Evolutionary conservation across 306 rosid species (phyloP).

Genomic region (Cercis canadensis): DNA sequence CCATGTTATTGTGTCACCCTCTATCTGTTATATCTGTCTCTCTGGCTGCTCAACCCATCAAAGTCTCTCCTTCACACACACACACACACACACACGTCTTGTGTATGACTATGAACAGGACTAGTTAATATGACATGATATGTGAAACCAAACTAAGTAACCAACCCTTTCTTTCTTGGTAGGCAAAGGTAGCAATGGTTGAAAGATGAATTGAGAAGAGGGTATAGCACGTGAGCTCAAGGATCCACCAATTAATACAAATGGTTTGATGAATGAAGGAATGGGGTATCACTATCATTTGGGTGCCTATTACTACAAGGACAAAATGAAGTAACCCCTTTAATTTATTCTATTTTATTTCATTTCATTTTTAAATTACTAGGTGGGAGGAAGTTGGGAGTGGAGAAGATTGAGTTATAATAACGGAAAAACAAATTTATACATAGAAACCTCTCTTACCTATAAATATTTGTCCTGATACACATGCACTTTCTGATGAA

Average conservation of each 20-base stretch:
- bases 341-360: background rate
- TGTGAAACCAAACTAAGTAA: background rate
- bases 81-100: background rate
- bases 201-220: conserved; percentile 15
- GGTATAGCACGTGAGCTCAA: conserved; percentile 35
- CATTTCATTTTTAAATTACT: too few relatives aligned
- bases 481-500: too few relatives aligned
- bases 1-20: background rate
- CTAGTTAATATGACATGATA: conserved; percentile 31
- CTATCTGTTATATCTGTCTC: background rate
- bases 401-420: conserved; percentile 37
- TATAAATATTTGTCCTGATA: too few relatives aligned
- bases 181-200: conserved; percentile 20
- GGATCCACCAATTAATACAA: conserved; percentile 36
- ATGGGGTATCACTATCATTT: conserved; percentile 17
- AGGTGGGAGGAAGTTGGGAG: conserved; percentile 40
- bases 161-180: conserved; percentile 5
- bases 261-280: conserved; percentile 9
- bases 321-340: background rate
- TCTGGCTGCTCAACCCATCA: background rate
- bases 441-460: too few relatives aligned
- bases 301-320: background rate
- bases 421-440: too few relatives aligned
- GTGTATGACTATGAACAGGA: background rate
- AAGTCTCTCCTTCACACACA: too few relatives aligned